phyloP scores from a whole-genome alignment of 768 basidiomycete species.

The Solioccasus polychromus region DNA sequence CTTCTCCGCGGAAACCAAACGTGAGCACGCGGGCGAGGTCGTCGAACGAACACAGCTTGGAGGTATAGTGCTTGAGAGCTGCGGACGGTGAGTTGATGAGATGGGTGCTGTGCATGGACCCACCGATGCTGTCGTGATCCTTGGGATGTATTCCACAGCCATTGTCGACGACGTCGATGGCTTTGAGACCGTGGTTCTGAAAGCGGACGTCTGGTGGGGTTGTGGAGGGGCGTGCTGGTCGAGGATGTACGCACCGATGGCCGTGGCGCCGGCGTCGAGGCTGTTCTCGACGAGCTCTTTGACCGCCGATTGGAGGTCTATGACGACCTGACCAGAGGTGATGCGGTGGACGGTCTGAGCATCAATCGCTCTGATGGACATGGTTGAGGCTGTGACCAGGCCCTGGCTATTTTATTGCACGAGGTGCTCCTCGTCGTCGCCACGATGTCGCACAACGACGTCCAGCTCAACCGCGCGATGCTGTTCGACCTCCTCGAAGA shows the following conservation, averaged over 20 bases:
- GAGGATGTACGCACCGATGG: constrained; percentile 57
- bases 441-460: constrained; percentile 34
- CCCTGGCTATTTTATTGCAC: background rate
- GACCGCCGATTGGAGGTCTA: constrained; percentile 89
- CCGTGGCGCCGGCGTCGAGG: constrained; percentile 87
- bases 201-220: constrained; percentile 75
- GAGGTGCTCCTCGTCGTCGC: background rate
- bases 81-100: constrained; percentile 18
- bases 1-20: constrained; percentile 96
- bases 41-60: constrained; percentile 76
- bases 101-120: constrained; percentile 20
- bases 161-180: constrained; percentile 90
- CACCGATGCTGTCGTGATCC: constrained; percentile 80
- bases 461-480: constrained; percentile 28
- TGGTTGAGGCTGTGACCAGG: too few species aligned
- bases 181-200: constrained; percentile 78
- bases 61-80: constrained; percentile 93
- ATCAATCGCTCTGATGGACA: constrained; percentile 62
- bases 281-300: constrained; percentile 98
- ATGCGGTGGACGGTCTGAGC: constrained; percentile 78
- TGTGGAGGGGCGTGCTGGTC: background rate
- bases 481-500: constrained; percentile 47
- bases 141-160: constrained; percentile 78
- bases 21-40: constrained; percentile 73
- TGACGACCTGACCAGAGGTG: constrained; percentile 92